Percentiles rank a stretch among this genome's conserved stretches.
Conservation (phyloP, 1,139 yeast genomes). For the Suhomyces taliae region DNA sequence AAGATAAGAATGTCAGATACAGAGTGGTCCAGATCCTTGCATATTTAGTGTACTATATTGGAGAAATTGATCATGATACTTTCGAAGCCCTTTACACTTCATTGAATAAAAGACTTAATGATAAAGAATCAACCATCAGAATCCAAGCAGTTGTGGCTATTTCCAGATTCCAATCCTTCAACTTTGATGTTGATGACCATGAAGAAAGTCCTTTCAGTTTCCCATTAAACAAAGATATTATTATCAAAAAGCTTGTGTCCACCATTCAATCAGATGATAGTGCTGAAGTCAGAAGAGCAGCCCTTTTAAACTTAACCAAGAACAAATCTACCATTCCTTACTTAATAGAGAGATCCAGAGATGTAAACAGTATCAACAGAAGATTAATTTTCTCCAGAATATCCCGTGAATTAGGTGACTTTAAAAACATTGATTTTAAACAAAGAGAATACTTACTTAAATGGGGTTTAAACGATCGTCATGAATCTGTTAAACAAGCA, state of each 20-base stretch:
- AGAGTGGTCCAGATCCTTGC: constrained; percentile 80
- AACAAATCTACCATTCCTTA: constrained; percentile 54
- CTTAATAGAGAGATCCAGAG: constrained; percentile 81
- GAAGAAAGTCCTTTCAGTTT: constrained; percentile 23
- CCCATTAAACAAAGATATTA: constrained; percentile 19
- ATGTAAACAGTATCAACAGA: constrained; percentile 69
- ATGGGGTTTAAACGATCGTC: constrained; percentile 91
- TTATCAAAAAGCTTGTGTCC: constrained; percentile 52
- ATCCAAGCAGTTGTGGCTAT: constrained; percentile 81
- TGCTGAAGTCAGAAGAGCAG: constrained; percentile 89
- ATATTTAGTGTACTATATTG: constrained; percentile 66
- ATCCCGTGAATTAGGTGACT: constrained; percentile 67
- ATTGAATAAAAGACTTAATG: constrained; percentile 64
- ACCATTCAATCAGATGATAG: constrained; percentile 76
- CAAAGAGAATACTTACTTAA: constrained; percentile 65
- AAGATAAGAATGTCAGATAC: constrained; percentile 74
- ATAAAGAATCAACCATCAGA: constrained; percentile 77
- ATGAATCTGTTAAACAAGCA: constrained; percentile 67
- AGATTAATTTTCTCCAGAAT: constrained; percentile 70
- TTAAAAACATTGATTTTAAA: constrained; percentile 57
- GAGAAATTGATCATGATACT: constrained; percentile 74
- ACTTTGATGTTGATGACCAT: constrained; percentile 42
- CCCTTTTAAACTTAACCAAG: constrained; percentile 66
- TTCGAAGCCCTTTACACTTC: constrained; percentile 64
- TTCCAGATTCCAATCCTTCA: constrained; percentile 68